Conservation (phyloP, 108 stramenopile genomes). For the Cyclotella cryptica region DNA sequence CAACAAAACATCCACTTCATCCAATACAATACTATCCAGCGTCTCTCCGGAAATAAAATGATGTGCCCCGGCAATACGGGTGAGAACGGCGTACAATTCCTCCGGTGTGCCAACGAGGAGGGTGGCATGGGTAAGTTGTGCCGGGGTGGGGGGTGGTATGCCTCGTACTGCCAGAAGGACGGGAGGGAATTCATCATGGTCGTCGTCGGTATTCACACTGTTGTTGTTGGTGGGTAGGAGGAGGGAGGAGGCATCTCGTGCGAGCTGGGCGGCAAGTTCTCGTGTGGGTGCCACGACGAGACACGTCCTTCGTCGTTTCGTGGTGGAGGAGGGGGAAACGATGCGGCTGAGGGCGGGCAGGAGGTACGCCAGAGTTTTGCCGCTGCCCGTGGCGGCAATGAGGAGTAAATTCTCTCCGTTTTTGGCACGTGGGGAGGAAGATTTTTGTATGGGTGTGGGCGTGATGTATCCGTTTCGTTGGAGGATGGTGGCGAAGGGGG, state of each 20-base stretch:
- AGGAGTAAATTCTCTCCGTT: constrained; percentile 48
- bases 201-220: no score
- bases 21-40: constrained; percentile 50
- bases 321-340: constrained; percentile 1
- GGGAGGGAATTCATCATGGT: no score
- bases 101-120: constrained; percentile 60
- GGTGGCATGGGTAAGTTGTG: constrained; percentile 33
- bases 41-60: constrained; percentile 60
- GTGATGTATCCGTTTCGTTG: constrained; percentile 40
- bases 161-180: constrained; percentile 60
- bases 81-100: constrained; percentile 54
- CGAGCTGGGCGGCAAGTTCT: constrained; percentile 56
- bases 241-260: constrained; percentile 52
- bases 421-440: constrained; percentile 46
- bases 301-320: constrained; percentile 23
- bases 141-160: constrained; percentile 50
- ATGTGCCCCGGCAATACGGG: constrained; percentile 50
- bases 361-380: constrained; percentile 58
- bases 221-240: no score
- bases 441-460: constrained; percentile 62
- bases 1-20: constrained; percentile 67
- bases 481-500: constrained; percentile 45
- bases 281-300: constrained; percentile 54
- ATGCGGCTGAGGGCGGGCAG: constrained; percentile 45
- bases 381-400: constrained; percentile 59